These are phyloP conservation scores for Cyclotella sp. DNA, from an alignment of 108 stramenopile species.

Conservation along the genomic window DNA sequence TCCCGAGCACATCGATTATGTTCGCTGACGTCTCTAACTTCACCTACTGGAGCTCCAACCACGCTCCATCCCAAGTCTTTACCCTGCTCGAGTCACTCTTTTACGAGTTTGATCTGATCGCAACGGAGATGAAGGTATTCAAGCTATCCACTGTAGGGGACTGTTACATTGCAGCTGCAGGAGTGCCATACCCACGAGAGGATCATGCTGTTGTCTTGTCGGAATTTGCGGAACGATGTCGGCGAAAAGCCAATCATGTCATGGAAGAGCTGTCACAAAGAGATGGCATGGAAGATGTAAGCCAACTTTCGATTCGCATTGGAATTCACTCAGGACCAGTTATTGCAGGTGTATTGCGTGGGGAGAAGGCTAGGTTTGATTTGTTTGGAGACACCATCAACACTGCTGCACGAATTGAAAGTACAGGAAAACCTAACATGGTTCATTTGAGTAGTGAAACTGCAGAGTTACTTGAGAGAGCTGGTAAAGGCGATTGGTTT, in stretches of 20 bases:
- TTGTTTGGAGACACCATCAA: slow-evolving; percentile 82
- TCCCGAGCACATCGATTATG: slow-evolving; percentile 29
- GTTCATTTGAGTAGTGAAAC: slow-evolving; percentile 66
- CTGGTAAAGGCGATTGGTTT: slow-evolving; percentile 61
- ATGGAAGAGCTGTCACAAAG: slow-evolving; percentile 41
- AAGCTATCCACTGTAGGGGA: slow-evolving; percentile 65
- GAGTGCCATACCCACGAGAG: slow-evolving; percentile 56
- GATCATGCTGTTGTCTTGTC: slow-evolving; percentile 65
- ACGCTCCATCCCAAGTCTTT: slow-evolving; percentile 65
- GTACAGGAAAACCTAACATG: slow-evolving; percentile 47
- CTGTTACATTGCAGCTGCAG: slow-evolving; percentile 70
- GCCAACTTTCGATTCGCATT: slow-evolving; percentile 47
- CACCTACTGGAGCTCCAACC: slow-evolving; percentile 59
- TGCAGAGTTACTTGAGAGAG: slow-evolving; percentile 50
- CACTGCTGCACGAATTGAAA: slow-evolving; percentile 62
- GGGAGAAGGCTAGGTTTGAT: slow-evolving; percentile 65
- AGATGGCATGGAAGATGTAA: slow-evolving; percentile 1
- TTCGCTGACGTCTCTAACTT: slow-evolving; percentile 51
- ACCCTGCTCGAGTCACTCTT: slow-evolving; percentile 64
- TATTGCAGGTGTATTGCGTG: slow-evolving; percentile 67
- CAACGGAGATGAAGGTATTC: slow-evolving; percentile 56
- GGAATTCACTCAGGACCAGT: slow-evolving; percentile 71
- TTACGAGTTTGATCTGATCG: slow-evolving; percentile 61
- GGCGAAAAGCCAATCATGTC: slow-evolving; percentile 48
- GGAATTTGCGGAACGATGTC: slow-evolving; percentile 61